phyloP scores from a whole-genome alignment of 176 grass and related monocot species.

The Carex littledalei region DNA sequence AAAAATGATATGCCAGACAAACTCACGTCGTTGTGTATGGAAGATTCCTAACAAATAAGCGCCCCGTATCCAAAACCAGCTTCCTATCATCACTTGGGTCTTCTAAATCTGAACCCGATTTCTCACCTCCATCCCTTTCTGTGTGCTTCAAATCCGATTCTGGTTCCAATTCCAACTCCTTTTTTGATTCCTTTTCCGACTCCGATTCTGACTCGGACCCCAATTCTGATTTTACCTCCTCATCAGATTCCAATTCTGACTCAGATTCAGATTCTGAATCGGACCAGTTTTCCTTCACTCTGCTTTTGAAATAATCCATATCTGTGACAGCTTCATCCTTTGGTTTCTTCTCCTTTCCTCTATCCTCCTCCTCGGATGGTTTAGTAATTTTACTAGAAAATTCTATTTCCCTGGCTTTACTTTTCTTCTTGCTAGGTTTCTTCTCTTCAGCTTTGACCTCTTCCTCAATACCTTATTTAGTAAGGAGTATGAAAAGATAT shows the following conservation, averaged over 20 bases:
- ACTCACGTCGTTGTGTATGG: constrained; percentile 81
- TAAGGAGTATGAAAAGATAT: neutral
- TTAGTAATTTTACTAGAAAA: constrained; percentile 19
- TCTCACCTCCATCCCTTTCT: constrained; percentile 26
- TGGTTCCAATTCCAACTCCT: constrained; percentile 30
- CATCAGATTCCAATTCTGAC: constrained; percentile 40
- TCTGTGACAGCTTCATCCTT: constrained; percentile 44
- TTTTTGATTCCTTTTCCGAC: constrained; percentile 20
- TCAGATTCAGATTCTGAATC: constrained; percentile 69
- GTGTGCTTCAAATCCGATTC: constrained; percentile 18
- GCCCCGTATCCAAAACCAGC: constrained; percentile 71
- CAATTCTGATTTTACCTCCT: constrained; percentile 32
- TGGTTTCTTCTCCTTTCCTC: constrained; percentile 25
- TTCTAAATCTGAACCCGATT: constrained; percentile 34
- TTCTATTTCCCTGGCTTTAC: constrained; percentile 9
- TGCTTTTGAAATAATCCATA: constrained; percentile 85
- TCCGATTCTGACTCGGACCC: constrained; percentile 16
- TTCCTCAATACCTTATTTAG: constrained; percentile 17
- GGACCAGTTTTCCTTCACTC: constrained; percentile 91
- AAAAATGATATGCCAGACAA: neutral
- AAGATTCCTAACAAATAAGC: constrained; percentile 88
- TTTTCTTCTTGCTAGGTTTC: constrained; percentile 3
- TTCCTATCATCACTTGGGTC: constrained; percentile 63
- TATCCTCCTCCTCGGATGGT: constrained; percentile 10
- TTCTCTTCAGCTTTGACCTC: constrained; percentile 31